These are phyloP conservation scores for Trametes sp. DNA, from an alignment of 1,284 basidiomycete genomes.

Conservation along the genomic window DNA sequence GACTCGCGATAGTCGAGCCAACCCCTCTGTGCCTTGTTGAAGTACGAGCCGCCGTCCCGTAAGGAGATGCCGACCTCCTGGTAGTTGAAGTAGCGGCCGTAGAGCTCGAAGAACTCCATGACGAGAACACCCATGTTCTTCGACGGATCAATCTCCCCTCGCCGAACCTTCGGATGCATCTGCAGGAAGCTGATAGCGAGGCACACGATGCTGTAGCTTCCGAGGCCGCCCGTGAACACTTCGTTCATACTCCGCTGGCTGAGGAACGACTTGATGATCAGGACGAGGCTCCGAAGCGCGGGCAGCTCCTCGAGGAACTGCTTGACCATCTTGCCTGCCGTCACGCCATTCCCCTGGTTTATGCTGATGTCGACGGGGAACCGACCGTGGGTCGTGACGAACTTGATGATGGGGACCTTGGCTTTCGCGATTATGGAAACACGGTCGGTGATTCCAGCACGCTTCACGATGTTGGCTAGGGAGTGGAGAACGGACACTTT, in stretches of 20 bases:
- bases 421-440: conserved; percentile 91
- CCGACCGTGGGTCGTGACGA: conserved; percentile 78
- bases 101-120: conserved; percentile 97
- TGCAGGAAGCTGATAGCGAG: conserved; percentile 94
- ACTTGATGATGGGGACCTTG: conserved; percentile 95
- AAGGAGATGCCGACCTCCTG: conserved; percentile 91
- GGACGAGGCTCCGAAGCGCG: conserved; percentile 81
- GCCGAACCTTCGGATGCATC: conserved; percentile 94
- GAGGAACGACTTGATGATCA: conserved; percentile 92
- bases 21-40: conserved; percentile 78
- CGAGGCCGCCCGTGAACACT: conserved; percentile 94
- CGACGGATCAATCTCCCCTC: conserved; percentile 87
- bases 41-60: conserved; percentile 86
- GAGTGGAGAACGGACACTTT: conserved; percentile 66
- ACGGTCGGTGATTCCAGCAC: conserved; percentile 65
- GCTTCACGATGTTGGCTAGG: conserved; percentile 71
- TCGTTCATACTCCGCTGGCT: conserved; percentile 95
- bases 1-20: conserved; percentile 75
- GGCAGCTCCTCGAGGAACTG: conserved; percentile 80
- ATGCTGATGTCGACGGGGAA: conserved; percentile 92
- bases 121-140: conserved; percentile 91
- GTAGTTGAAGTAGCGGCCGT: conserved; percentile 93
- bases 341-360: conserved; percentile 88
- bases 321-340: conserved; percentile 84
- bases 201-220: conserved; percentile 95